phyloP scores from a whole-genome alignment of 2,329 filamentous ascomycete species.

The Colletotrichum caudatum region DNA sequence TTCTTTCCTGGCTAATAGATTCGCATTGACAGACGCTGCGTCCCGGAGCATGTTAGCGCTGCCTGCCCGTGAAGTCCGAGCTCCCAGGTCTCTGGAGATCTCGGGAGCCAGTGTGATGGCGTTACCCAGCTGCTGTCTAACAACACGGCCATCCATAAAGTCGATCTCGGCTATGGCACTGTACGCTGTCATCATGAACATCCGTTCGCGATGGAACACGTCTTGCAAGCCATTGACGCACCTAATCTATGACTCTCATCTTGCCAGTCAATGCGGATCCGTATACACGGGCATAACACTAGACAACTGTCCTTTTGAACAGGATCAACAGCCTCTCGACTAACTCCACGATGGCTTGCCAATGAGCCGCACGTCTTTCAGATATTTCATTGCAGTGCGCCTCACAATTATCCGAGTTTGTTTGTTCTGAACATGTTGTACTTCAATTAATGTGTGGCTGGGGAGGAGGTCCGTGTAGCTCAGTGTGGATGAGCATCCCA shows the following conservation, averaged over 20 bases:
- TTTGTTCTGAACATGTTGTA: neutral
- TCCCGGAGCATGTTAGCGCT: neutral
- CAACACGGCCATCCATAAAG: neutral
- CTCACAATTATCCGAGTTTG: neutral
- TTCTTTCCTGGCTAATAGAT: conserved; percentile 10
- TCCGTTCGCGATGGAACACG: conserved; percentile 22
- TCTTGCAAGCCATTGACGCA: conserved; percentile 34
- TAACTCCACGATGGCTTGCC: conserved; percentile 3
- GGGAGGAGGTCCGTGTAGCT: neutral
- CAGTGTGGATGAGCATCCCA: neutral
- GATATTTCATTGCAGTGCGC: neutral
- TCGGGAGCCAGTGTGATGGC: conserved; percentile 21
- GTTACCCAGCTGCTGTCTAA: conserved; percentile 6
- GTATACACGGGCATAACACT: conserved; percentile 12
- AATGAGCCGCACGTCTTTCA: neutral
- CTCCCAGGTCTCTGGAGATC: neutral
- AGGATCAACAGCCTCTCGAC: neutral
- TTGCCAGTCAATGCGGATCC: neutral
- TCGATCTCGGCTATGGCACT: neutral
- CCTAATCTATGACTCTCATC: neutral
- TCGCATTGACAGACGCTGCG: conserved; percentile 16
- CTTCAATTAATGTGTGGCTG: conserved; percentile 19
- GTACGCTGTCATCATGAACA: conserved; percentile 4
- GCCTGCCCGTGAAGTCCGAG: conserved; percentile 10
- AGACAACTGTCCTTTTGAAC: conserved; percentile 2